These are phyloP conservation scores for Plicaturopsis crispa DNA, from an alignment of 768 basidiomycete genomes.

Conservation along the genomic window DNA sequence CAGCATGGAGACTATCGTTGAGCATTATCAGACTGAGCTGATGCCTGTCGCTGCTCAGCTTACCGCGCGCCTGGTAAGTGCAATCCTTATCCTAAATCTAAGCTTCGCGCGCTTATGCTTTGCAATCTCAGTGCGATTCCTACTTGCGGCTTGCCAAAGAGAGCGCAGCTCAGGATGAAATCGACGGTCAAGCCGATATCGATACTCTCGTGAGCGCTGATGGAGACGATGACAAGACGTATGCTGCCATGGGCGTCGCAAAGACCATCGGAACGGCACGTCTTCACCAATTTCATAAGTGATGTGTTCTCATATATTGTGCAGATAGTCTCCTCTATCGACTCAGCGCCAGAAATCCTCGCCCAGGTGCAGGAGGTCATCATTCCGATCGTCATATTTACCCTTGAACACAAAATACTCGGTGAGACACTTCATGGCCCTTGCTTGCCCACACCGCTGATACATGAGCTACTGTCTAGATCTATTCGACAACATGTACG, in stretches of 20 bases:
- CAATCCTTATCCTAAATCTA: not conserved
- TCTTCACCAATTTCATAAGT: slow-evolving; percentile 7
- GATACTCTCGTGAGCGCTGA: slow-evolving; percentile 44
- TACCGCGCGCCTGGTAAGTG: slow-evolving; percentile 63
- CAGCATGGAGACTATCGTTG: slow-evolving; percentile 83
- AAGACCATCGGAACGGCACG: slow-evolving; percentile 78
- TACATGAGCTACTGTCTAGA: slow-evolving; percentile 37
- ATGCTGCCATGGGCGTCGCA: slow-evolving; percentile 80
- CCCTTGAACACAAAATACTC: slow-evolving; percentile 68
- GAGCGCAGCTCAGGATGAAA: slow-evolving; percentile 41
- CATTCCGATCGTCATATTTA: slow-evolving; percentile 69
- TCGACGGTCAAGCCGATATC: slow-evolving; percentile 41
- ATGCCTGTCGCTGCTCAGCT: slow-evolving; percentile 81
- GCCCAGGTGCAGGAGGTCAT: slow-evolving; percentile 76
- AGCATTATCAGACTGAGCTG: slow-evolving; percentile 77
- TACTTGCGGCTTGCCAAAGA: slow-evolving; percentile 77
- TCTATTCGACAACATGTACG: slow-evolving; percentile 82
- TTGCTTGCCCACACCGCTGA: no score
- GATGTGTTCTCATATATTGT: not conserved
- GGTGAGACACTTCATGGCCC: slow-evolving; percentile 35
- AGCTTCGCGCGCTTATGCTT: not conserved
- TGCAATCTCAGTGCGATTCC: slow-evolving; percentile 72
- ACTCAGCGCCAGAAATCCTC: slow-evolving; percentile 66
- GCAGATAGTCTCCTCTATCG: slow-evolving; percentile 71
- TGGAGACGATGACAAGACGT: slow-evolving; percentile 78